phyloP scores from a whole-genome alignment of 192 early-diverging fungal species.

The Dissophora ornata region DNA sequence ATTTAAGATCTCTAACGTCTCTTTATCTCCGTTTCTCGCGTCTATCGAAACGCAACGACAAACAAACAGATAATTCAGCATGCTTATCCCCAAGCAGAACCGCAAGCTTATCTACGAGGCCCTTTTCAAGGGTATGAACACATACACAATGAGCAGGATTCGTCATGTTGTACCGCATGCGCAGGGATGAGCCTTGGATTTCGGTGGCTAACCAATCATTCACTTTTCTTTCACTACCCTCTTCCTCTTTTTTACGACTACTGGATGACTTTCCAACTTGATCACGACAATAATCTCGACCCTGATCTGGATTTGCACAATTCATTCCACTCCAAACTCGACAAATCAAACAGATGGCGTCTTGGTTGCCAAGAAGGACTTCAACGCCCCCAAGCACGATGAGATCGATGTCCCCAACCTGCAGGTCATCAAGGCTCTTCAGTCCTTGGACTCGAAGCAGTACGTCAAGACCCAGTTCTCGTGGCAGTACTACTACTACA shows the following conservation, averaged over 20 bases:
- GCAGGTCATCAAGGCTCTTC: constrained; percentile 98
- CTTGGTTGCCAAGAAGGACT: constrained; percentile 99
- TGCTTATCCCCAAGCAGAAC: constrained; percentile 98
- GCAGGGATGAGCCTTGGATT: constrained; percentile 32
- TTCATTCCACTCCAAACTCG: no score
- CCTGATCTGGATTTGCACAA: no score
- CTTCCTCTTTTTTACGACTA: constrained; percentile 22
- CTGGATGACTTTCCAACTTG: constrained; percentile 1
- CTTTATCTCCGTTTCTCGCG: not conserved
- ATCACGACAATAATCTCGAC: constrained; percentile 5
- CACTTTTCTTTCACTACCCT: constrained; percentile 34
- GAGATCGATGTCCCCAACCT: constrained; percentile 98
- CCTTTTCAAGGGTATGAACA: constrained; percentile 81
- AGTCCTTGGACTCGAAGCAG: constrained; percentile 94
- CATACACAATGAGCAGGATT: constrained; percentile 6
- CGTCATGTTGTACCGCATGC: no score
- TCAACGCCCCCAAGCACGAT: constrained; percentile 93
- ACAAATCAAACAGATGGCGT: constrained; percentile 88
- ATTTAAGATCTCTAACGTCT: constrained; percentile 20
- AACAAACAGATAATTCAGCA: constrained; percentile 66
- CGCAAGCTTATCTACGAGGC: constrained; percentile 96
- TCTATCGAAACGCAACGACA: not conserved
- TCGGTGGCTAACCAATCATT: constrained; percentile 20
- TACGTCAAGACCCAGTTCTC: constrained; percentile 97
- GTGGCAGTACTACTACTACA: constrained; percentile 99